Evolutionary conservation across 1,284 basidiomycete genomes (phyloP).

Genomic region (Naganishia sp.): DNA sequence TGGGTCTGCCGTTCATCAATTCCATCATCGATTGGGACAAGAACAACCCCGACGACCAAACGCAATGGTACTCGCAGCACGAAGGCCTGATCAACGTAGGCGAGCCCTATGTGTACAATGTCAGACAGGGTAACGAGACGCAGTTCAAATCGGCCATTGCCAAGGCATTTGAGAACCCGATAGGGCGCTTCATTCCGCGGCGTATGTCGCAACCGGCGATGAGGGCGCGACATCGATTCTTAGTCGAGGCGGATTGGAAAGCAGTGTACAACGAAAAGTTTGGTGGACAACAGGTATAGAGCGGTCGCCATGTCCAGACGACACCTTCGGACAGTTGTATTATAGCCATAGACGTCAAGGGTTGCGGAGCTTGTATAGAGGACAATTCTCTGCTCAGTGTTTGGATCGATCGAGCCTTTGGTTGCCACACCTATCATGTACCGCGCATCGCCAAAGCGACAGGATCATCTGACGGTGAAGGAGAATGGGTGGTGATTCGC

Average conservation of each 20-base stretch:
- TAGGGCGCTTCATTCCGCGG: slow-evolving; percentile 9
- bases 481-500: too few relatives aligned
- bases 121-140: slow-evolving; percentile 32
- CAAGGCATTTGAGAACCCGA: slow-evolving; percentile 9
- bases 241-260: slow-evolving; percentile 19
- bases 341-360: too few relatives aligned
- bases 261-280: neutral
- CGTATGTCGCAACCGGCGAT: slow-evolving; percentile 7
- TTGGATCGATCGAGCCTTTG: too few relatives aligned
- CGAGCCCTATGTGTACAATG: slow-evolving; percentile 55
- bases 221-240: slow-evolving; percentile 3
- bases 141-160: slow-evolving; percentile 5
- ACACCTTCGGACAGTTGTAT: too few relatives aligned
- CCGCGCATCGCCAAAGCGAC: too few relatives aligned
- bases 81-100: slow-evolving; percentile 43
- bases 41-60: slow-evolving; percentile 45
- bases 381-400: too few relatives aligned
- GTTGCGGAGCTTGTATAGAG: too few relatives aligned
- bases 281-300: neutral
- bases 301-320: neutral
- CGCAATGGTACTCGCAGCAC: slow-evolving; percentile 52
- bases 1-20: slow-evolving; percentile 57
- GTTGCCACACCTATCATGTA: too few relatives aligned
- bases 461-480: too few relatives aligned
- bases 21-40: slow-evolving; percentile 45